Evolutionary conservation across 1,284 basidiomycete species (phyloP), one percentile per base, ranked within the genome.

Genomic region (Moesziomyces antarcticus): DNA sequence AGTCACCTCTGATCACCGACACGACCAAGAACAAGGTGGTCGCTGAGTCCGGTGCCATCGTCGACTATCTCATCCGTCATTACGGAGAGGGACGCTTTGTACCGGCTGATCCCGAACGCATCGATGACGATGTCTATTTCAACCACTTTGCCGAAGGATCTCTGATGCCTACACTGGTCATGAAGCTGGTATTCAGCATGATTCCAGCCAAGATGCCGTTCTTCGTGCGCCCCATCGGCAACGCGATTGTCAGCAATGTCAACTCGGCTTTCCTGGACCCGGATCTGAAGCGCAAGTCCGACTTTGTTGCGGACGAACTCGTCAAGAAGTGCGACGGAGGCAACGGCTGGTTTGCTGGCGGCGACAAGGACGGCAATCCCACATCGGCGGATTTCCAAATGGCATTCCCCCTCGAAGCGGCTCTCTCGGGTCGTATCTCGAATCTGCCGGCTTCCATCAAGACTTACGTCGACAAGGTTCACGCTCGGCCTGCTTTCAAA

Each of bases 361-460:
- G 82, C 14, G 82, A 83, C 63, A 79, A 69, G 56, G 74, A 81
- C 24, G 78, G 77, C 54, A 79, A 80, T 22, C 81, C 81, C 10
- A 82, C 81, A 20, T 60, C 79, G 5, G 80, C 82, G 33, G 81
- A 83, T 56, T 84, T 78, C 56, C 81, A 83, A 62, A 81, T 84
- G 80, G 56, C 75, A 11, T 83, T 81, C 75, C 78, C 80, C 1
- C 57, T 82, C 37, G 82, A 84, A 51, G 79, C 79, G 14, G 54
- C 71, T 43, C 27, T 75, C 18, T 59, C 73, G 18, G 77, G 77
- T 11, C 67, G 81, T 21, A 61, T 78, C 27, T 53, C 63, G 24
- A 65, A 77, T 21, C 51, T 73, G 14, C 73, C 77, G 1, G 45
- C 59, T 1, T 41, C 71, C 20, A 66, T 82, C 73, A 75, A 72